A percentile compares a stretch with the other conserved stretches of the same genome.
phyloP scores from a whole-genome alignment of 83 land plant species.

The Picea mariana region DNA sequence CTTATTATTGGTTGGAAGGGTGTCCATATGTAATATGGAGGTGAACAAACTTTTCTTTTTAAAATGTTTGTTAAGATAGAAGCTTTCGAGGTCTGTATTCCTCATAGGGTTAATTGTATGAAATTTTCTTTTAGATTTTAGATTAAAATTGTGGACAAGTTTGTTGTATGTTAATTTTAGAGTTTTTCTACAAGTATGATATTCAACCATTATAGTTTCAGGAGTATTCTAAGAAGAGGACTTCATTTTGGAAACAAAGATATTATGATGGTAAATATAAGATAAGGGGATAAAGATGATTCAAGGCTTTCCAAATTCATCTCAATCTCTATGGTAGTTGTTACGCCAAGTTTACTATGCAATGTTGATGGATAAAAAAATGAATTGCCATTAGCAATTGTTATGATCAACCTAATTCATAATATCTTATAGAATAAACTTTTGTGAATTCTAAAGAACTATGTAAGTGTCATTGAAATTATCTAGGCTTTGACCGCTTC shows the following conservation, averaged over 20 bases:
- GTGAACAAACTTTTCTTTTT: neutral
- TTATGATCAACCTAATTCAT: slow-evolving; percentile 8
- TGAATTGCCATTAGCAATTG: slow-evolving; percentile 12
- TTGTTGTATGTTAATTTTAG: neutral
- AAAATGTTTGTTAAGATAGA: neutral
- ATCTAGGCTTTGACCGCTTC: too few species aligned
- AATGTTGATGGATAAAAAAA: neutral
- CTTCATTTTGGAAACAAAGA: neutral
- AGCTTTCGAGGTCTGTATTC: too few species aligned
- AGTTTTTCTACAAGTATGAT: neutral
- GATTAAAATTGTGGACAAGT: neutral
- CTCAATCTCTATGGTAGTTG: slow-evolving; percentile 3
- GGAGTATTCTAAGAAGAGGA: neutral
- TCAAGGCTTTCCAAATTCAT: slow-evolving; percentile 11
- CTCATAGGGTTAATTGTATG: too few species aligned
- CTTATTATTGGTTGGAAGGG: neutral
- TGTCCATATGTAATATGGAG: neutral
- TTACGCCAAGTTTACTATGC: neutral
- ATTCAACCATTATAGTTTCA: neutral
- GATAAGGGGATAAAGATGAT: neutral
- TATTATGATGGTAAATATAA: neutral
- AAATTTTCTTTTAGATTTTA: neutral
- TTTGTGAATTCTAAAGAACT: slow-evolving; percentile 18
- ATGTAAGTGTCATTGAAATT: too few species aligned
- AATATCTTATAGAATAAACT: slow-evolving; percentile 15